Percentiles rank a stretch among this genome's conserved stretches.
These are phyloP conservation scores for Lactarius quietus DNA, from an alignment of 768 basidiomycete genomes.

Conservation along the genomic window DNA sequence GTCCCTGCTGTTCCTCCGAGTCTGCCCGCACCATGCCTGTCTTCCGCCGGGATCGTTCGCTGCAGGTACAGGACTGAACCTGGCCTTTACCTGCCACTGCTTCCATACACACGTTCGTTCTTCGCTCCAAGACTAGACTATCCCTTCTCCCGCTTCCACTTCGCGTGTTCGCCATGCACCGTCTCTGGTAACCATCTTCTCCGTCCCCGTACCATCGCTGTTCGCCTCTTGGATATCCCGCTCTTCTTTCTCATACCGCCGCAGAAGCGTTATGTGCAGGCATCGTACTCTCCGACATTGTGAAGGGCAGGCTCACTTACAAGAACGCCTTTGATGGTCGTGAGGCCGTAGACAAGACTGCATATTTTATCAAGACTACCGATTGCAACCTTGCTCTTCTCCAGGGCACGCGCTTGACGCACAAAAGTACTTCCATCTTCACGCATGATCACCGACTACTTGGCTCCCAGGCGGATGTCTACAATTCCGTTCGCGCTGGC, in stretches of 20 bases:
- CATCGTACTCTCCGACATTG: slow-evolving; percentile 67
- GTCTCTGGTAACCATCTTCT: slow-evolving; percentile 31
- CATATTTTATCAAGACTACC: slow-evolving; percentile 97
- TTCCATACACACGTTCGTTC: slow-evolving; percentile 42
- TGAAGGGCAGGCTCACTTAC: slow-evolving; percentile 95
- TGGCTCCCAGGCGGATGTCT: slow-evolving; percentile 84
- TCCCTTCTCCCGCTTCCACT: slow-evolving; percentile 24
- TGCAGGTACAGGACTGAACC: slow-evolving; percentile 68
- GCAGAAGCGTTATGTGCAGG: slow-evolving; percentile 89
- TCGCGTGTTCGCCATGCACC: slow-evolving; percentile 37
- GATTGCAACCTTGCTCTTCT: slow-evolving; percentile 94
- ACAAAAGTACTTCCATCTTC: slow-evolving; percentile 97
- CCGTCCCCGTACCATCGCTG: slow-evolving; percentile 38
- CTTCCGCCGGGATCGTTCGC: slow-evolving; percentile 55
- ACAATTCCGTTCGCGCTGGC: slow-evolving; percentile 81
- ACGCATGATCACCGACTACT: slow-evolving; percentile 96
- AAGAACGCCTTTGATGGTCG: slow-evolving; percentile 96
- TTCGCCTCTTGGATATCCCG: slow-evolving; percentile 88
- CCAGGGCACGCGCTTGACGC: slow-evolving; percentile 91
- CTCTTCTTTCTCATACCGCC: slow-evolving; percentile 89
- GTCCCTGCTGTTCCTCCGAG: slow-evolving; percentile 62
- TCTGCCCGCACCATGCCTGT: slow-evolving; percentile 60
- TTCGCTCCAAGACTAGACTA: slow-evolving; percentile 35
- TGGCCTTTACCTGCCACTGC: slow-evolving; percentile 71
- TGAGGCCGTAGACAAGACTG: slow-evolving; percentile 94